Base-by-base conservation (phyloP, 2,329 filamentous ascomycete genomes). In the Sporothrix schenckii region DNA sequence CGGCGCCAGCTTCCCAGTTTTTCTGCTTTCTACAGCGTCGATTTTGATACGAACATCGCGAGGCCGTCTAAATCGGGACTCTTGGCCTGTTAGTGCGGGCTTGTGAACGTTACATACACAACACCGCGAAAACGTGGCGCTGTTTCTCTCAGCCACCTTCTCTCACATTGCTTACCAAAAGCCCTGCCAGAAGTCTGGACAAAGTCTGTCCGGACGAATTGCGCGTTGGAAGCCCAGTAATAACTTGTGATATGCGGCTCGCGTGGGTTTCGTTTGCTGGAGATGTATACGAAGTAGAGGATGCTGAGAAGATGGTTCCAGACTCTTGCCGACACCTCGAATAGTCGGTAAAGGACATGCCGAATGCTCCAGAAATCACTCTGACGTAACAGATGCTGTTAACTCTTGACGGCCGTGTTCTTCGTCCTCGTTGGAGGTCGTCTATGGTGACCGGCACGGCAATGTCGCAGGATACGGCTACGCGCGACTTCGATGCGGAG, bases 1-100 rank as follows among this genome's bases (percentile, higher is more conserved):
- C 21, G 34, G 56, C 56, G 56, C 56, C 56, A 61, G 39, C 6
- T 61, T 34, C 56, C 56, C 56, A 24, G 56, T 44, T 61, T 60
- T 5, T 24, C 10, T 14, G 34, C n/a, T 39, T 39, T 30, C 27
- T 58, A 34, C 16, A 10, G n/a, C 21, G 5, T 9, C 30, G 19
- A 60, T 60, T 34, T 34, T 7, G 16, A 60, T 60, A 60, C 30
- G 30, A 60, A 6, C 19, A 21, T 21, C 56, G 56, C 56, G 30
- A 56, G 41, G 39, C 11, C n/a, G 39, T 44, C n/a, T 61, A 61
- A 61, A 61, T 16, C 21, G 56, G 34, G 56, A 16, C 39, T 21
- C 56, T 13, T 21, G 9, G 49, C 44, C 16, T 50, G 49, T 50
- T 50, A n/a, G 16, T 50, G 49, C 49, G 19, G 19, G 49, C 49